A percentile compares a stretch with the other conserved stretches of the same genome.
phyloP scores from a whole-genome alignment of 257 asterid species.

The Leonotis leonurus region DNA sequence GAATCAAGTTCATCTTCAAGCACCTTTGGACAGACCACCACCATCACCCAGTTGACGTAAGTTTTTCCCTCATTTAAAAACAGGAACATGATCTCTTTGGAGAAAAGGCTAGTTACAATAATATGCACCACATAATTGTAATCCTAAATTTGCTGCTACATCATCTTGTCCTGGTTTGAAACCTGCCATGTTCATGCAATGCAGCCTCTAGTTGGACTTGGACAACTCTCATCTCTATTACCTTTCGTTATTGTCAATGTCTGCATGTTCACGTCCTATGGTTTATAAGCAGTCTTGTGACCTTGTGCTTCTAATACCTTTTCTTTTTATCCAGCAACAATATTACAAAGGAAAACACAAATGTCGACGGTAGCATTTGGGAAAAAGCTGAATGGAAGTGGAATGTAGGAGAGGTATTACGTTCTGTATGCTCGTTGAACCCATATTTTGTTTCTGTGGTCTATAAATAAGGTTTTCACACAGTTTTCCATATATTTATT shows the following conservation, averaged over 20 bases:
- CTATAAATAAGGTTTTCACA: neutral
- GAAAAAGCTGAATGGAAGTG: slow-evolving; percentile 53
- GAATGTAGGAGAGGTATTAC: slow-evolving; percentile 63
- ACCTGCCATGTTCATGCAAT: neutral
- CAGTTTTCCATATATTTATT: neutral
- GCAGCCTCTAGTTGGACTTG: neutral
- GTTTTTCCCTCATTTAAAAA: too few relatives aligned
- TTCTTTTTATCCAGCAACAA: slow-evolving; percentile 31
- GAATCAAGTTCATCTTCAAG: slow-evolving; percentile 11
- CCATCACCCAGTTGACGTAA: slow-evolving; percentile 35
- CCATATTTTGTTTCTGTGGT: neutral
- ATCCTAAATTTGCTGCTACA: neutral
- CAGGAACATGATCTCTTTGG: too few relatives aligned
- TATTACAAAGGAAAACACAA: slow-evolving; percentile 19
- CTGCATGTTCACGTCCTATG: neutral
- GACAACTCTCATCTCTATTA: neutral
- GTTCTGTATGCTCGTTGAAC: neutral
- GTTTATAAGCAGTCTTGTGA: neutral
- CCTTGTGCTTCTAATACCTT: neutral
- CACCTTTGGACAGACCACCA: slow-evolving; percentile 17
- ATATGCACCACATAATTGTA: neutral
- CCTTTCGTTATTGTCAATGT: neutral
- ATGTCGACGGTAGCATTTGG: slow-evolving; percentile 60
- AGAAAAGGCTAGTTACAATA: neutral
- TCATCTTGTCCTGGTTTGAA: neutral